Base-by-base conservation (phyloP, 805 yeast species). In the Candida yuanshanica region DNA sequence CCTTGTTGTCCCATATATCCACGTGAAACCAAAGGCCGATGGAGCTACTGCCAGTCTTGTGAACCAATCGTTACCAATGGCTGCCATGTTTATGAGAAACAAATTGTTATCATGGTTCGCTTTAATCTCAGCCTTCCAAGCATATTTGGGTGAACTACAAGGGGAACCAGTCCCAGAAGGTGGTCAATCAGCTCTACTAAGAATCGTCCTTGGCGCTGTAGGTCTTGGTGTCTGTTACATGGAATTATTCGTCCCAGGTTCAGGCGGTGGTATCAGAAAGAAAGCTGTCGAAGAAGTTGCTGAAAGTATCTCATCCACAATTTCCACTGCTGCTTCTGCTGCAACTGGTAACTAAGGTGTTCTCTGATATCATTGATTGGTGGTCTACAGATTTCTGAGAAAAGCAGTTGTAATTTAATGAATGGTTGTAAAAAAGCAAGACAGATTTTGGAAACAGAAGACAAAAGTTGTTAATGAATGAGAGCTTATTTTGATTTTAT, bases 1-100 rank as follows among this genome's bases (percentile, higher is more conserved):
- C 44, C 56, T 66, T 12, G 55, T 59, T 23, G 66, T 62, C 24
- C 55, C 58, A 55, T 74, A 74, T 63, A 55, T 55, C 40, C 81
- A 75, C 52, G 55, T 57, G n/a, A 70, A 75, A 38, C 72, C 76
- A 29, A 71, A 70, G 48, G 64, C 71, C 20, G 64, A 74, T 23
- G 51, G 65, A n/a, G 71, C 70, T 45, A 65, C 72, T 7, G 56
- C 72, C 1, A 65, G 70, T 10, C 65, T 74, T 59, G 63, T 75
- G 35, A 60, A 75, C 33, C 83, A 74, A 58, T 67, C 81, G 14
- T 71, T 79, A 63, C 83, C 84, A 24, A 75, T 79, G 81, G 80
- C 81, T 4, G 83, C 83, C 36, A 76, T 79, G 78, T 78, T 79
- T 60, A 68, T 79, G 74, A 73, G 59, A 50, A 65, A 67, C 49